phyloP scores from a whole-genome alignment of 495 filamentous ascomycete species.

The Hypoxylon trugodes region DNA sequence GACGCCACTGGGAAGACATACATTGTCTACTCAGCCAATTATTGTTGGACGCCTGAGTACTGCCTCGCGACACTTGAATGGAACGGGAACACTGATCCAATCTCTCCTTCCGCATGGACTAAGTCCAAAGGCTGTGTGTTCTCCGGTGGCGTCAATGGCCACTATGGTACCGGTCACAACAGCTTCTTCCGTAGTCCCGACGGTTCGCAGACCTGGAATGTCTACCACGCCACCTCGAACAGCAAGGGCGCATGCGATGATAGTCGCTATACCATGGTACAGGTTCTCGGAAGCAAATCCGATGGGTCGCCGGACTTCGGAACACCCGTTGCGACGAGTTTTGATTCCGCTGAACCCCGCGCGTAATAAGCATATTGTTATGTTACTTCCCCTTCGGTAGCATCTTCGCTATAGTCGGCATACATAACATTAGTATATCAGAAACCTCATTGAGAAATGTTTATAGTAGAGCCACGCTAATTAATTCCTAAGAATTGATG shows the following conservation, averaged over 20 bases:
- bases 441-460: no score
- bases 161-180: conserved; percentile 65
- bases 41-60: conserved; percentile 62
- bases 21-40: conserved; percentile 60
- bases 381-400: no score
- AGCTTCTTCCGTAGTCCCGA: conserved; percentile 60
- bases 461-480: no score
- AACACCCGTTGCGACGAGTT: conserved; percentile 33
- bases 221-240: conserved; percentile 59
- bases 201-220: conserved; percentile 56
- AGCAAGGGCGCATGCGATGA: conserved; percentile 54
- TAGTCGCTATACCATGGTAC: conserved; percentile 59
- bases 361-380: no score
- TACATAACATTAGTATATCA: no score
- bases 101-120: conserved; percentile 51
- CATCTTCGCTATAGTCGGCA: no score
- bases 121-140: conserved; percentile 50
- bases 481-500: no score
- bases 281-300: conserved; percentile 54
- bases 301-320: conserved; percentile 61
- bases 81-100: conserved; percentile 49
- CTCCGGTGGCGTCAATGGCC: conserved; percentile 52
- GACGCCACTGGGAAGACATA: conserved; percentile 56
- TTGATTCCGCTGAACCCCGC: conserved; percentile 29
- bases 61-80: conserved; percentile 59